A percentile compares a stretch with the other conserved stretches of the same genome.
phyloP scores from a whole-genome alignment of 2,329 filamentous ascomycete genomes.

The Ascocoryne sarcoides region DNA sequence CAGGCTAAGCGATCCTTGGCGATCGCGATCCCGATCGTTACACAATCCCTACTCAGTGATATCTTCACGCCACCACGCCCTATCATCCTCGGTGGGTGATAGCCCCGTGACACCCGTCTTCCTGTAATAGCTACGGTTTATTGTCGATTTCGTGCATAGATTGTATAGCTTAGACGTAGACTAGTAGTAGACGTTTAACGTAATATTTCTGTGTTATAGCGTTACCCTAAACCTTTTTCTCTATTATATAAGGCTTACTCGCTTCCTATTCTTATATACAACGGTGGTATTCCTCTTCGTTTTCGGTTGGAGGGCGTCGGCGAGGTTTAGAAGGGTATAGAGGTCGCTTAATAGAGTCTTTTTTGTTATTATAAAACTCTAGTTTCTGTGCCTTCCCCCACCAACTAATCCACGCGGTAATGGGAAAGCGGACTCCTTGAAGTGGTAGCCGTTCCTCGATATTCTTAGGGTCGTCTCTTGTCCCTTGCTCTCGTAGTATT shows the following conservation, averaged over 20 bases:
- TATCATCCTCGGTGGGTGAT: too few species aligned
- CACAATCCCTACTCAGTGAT: too few species aligned
- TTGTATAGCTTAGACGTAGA: slow-evolving; percentile 7
- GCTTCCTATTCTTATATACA: slow-evolving; percentile 8
- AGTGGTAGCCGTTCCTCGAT: slow-evolving; percentile 6
- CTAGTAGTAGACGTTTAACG: too few species aligned
- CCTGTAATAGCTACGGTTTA: too few species aligned
- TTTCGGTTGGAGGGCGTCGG: neutral
- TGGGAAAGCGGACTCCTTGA: slow-evolving; percentile 7
- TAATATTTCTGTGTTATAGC: too few species aligned
- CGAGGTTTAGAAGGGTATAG: slow-evolving; percentile 7
- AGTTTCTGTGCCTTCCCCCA: slow-evolving; percentile 8
- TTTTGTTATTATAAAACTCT: slow-evolving; percentile 13
- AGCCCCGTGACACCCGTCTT: too few species aligned
- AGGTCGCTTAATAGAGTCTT: slow-evolving; percentile 4
- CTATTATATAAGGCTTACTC: slow-evolving; percentile 3
- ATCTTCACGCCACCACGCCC: too few species aligned
- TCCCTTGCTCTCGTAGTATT: slow-evolving; percentile 8
- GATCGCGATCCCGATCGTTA: too few species aligned
- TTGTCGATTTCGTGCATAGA: too few species aligned
- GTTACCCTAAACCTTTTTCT: slow-evolving; percentile 7
- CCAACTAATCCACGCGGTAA: slow-evolving; percentile 8
- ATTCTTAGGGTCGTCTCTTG: slow-evolving; percentile 8
- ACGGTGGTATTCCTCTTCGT: slow-evolving; percentile 5
- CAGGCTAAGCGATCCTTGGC: too few species aligned